Evolutionary conservation across 306 rosid species (phyloP), one percentile per base, ranked within the genome.

Genomic region (Glycine latifolia): DNA sequence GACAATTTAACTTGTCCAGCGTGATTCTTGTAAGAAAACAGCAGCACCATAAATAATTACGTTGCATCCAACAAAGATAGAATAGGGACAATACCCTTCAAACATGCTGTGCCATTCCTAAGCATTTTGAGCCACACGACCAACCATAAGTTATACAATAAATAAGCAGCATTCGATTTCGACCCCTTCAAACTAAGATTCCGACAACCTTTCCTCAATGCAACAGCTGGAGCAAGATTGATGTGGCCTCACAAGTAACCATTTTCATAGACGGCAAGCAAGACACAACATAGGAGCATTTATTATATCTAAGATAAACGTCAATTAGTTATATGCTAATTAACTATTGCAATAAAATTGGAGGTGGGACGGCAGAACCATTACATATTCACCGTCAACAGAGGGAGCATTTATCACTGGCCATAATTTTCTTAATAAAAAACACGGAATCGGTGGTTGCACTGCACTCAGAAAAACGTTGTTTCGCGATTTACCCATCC

Each of bases 301-400:
- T 67, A 41, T 14, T n/a, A 43, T 20, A 17, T 50, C 13, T 31
- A n/a, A 9, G 41, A 3, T 50, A 77, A 81, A 73, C 20, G 20
- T 61, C 62, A 81, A 31, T 74, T 73, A 39, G 5, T 71, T 82
- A 17, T 31, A 16, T 60, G 61, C 77, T 14, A 56, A 77, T 62
- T 63, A 83, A 82, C 73, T 54, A 76, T 15, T 71, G 11, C 67
- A 74, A 79, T 85, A 60, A 77, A 80, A 67, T 7, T 60, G 7
- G 39, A 74, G 86, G 56, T 63, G 60, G 89, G 84, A 75, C 85
- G 83, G 88, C 87, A 77, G 17, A 81, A 47, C 71, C 65, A 47
- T 83, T 58, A 6, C 47, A 78, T 26, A 26, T 69, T 46, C 73
- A 78, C 75, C 63, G 13, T 60, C 76, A 43, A 59, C 52, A 10